phyloP scores from a whole-genome alignment of 176 grass and related monocot species.

The Carex littledalei region DNA sequence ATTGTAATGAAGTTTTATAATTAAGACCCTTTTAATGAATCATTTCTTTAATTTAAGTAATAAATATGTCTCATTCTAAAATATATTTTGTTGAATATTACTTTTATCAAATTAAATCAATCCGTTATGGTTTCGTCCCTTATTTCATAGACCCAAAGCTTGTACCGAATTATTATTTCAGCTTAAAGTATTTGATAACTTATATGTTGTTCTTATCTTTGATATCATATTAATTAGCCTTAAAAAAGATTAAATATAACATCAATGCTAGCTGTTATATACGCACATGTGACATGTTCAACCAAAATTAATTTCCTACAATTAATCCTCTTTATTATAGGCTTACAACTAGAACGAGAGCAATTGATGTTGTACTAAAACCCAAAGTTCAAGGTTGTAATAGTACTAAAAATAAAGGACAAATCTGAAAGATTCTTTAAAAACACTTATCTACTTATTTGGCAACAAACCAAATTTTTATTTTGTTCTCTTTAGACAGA shows the following conservation, averaged over 20 bases:
- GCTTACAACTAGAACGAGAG: too few relatives aligned
- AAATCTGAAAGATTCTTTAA: slow-evolving; percentile 1
- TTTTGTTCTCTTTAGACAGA: slow-evolving; percentile 4
- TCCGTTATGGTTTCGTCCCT: too few relatives aligned
- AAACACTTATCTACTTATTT: background rate
- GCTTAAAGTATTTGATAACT: background rate
- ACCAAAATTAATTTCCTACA: background rate
- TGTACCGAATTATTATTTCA: background rate
- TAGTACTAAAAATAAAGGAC: background rate
- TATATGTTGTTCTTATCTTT: background rate
- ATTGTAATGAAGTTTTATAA: too few relatives aligned
- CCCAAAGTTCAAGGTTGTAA: background rate
- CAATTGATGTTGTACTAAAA: background rate
- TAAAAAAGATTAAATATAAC: background rate
- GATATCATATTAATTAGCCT: too few relatives aligned
- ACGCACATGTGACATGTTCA: background rate
- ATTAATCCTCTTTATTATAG: too few relatives aligned
- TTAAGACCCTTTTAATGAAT: too few relatives aligned
- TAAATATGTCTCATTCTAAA: too few relatives aligned
- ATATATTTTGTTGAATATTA: too few relatives aligned
- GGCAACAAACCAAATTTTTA: background rate
- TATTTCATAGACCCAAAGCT: background rate
- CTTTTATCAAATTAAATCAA: too few relatives aligned
- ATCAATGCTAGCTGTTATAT: background rate
- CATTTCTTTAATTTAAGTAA: too few relatives aligned